These are phyloP conservation scores for Diddensiella transvaalensis DNA, from an alignment of 805 yeast species.

Conservation along the genomic window DNA sequence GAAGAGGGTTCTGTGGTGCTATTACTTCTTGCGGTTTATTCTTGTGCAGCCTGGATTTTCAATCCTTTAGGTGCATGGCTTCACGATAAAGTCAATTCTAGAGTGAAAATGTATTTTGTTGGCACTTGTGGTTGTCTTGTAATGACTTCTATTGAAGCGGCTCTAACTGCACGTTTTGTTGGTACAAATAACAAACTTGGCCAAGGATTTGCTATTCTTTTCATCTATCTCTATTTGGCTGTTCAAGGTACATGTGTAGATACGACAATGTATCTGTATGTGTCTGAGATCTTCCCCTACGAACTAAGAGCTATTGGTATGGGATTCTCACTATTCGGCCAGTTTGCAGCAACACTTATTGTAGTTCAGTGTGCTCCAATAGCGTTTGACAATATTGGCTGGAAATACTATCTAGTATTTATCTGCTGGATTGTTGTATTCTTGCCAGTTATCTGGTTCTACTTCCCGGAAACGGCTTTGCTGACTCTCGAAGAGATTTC, in stretches of 20 bases:
- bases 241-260: slow-evolving; percentile 11
- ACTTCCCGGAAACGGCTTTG: slow-evolving; percentile 39
- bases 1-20: slow-evolving; percentile 7
- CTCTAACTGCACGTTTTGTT: slow-evolving; percentile 9
- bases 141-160: slow-evolving; percentile 6
- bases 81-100: slow-evolving; percentile 8
- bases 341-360: slow-evolving; percentile 19
- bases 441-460: slow-evolving; percentile 26
- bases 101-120: slow-evolving; percentile 10
- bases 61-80: slow-evolving; percentile 11
- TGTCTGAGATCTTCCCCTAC: slow-evolving; percentile 18
- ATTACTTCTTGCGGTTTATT: slow-evolving; percentile 7
- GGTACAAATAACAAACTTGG: slow-evolving; percentile 1
- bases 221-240: slow-evolving; percentile 10
- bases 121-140: slow-evolving; percentile 9
- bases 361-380: slow-evolving; percentile 30
- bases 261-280: slow-evolving; percentile 14
- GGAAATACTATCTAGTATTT: slow-evolving; percentile 42
- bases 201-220: slow-evolving; percentile 9
- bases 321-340: slow-evolving; percentile 28
- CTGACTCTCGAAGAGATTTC: slow-evolving; percentile 42
- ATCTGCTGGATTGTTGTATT: slow-evolving; percentile 10
- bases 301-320: slow-evolving; percentile 39
- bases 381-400: slow-evolving; percentile 40
- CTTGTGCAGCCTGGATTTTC: slow-evolving; percentile 10